These are phyloP conservation scores for Rhodosporidiobolus sp. DNA, from an alignment of 768 basidiomycete genomes.

Conservation along the genomic window DNA sequence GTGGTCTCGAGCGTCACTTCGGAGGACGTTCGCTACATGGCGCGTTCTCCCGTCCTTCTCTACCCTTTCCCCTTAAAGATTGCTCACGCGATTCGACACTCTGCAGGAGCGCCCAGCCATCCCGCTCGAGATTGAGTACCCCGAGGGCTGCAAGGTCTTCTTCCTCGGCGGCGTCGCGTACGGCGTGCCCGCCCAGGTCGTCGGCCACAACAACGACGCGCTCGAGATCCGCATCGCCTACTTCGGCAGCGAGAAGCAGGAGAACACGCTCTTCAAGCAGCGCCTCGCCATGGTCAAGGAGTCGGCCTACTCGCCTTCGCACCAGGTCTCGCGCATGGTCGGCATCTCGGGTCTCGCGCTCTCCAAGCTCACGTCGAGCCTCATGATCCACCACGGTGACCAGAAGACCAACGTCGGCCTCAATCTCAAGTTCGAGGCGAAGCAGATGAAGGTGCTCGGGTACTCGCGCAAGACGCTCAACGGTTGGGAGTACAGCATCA, in stretches of 20 bases:
- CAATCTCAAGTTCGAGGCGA: conserved; percentile 93
- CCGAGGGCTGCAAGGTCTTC: conserved; percentile 83
- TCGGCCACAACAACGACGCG: conserved; percentile 63
- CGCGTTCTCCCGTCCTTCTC: conserved; percentile 26
- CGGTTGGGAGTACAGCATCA: conserved; percentile 91
- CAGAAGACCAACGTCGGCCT: conserved; percentile 86
- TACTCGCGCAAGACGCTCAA: conserved; percentile 80
- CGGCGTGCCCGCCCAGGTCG: conserved; percentile 90
- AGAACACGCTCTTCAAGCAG: conserved; percentile 72
- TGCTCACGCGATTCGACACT: not conserved
- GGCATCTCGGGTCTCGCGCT: conserved; percentile 73
- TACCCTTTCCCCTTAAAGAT: not conserved
- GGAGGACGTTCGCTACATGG: conserved; percentile 70
- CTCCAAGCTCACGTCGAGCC: conserved; percentile 86
- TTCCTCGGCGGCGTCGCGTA: conserved; percentile 93
- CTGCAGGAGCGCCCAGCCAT: conserved; percentile 77
- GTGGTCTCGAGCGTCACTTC: conserved; percentile 72
- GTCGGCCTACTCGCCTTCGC: conserved; percentile 71
- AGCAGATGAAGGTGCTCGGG: conserved; percentile 85
- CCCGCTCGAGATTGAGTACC: conserved; percentile 81
- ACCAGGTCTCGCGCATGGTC: conserved; percentile 69
- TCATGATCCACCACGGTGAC: conserved; percentile 75
- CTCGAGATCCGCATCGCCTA: conserved; percentile 87
- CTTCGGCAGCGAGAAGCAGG: conserved; percentile 76
- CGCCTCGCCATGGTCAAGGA: conserved; percentile 59